Evolutionary conservation across 2,329 filamentous ascomycete genomes (phyloP).

Genomic region (Fusarium compactum): DNA sequence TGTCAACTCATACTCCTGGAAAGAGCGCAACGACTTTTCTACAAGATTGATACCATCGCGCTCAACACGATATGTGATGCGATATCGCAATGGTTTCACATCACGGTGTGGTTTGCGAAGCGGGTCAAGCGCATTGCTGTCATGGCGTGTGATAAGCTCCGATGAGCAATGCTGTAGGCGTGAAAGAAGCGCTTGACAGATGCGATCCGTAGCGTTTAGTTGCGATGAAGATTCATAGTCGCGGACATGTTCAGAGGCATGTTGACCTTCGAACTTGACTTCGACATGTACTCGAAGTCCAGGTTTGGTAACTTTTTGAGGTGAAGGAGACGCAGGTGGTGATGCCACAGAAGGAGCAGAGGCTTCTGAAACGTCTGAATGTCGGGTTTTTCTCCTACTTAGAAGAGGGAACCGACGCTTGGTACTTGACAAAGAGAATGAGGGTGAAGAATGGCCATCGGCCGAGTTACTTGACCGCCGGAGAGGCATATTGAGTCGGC

Average conservation of each 20-base stretch:
- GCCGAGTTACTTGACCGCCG: slow-evolving; percentile 45
- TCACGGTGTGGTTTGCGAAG: slow-evolving; percentile 49
- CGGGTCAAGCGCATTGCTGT: slow-evolving; percentile 60
- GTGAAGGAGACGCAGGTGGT: slow-evolving; percentile 24
- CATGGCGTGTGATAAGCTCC: slow-evolving; percentile 66
- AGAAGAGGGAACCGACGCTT: slow-evolving; percentile 51
- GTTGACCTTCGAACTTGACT: slow-evolving; percentile 60
- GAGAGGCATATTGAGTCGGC: slow-evolving; percentile 42
- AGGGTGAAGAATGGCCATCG: slow-evolving; percentile 43
- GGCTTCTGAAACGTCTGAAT: slow-evolving; percentile 41
- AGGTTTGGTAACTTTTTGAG: slow-evolving; percentile 29
- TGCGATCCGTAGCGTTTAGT: slow-evolving; percentile 59
- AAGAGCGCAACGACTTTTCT: slow-evolving; percentile 62
- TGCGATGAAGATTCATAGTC: slow-evolving; percentile 61
- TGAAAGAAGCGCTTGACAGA: slow-evolving; percentile 62
- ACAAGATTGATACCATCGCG: slow-evolving; percentile 57
- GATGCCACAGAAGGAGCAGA: slow-evolving; percentile 30
- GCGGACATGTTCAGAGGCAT: slow-evolving; percentile 58
- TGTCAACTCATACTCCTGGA: slow-evolving; percentile 62
- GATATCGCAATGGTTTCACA: slow-evolving; percentile 62
- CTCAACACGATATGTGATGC: slow-evolving; percentile 61
- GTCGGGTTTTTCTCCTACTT: slow-evolving; percentile 45
- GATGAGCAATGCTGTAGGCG: slow-evolving; percentile 64
- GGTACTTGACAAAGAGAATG: slow-evolving; percentile 43
- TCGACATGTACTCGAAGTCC: slow-evolving; percentile 58